phyloP scores from a whole-genome alignment of 2,329 filamentous ascomycete species.

The Cylindrodendrum hubeiense region DNA sequence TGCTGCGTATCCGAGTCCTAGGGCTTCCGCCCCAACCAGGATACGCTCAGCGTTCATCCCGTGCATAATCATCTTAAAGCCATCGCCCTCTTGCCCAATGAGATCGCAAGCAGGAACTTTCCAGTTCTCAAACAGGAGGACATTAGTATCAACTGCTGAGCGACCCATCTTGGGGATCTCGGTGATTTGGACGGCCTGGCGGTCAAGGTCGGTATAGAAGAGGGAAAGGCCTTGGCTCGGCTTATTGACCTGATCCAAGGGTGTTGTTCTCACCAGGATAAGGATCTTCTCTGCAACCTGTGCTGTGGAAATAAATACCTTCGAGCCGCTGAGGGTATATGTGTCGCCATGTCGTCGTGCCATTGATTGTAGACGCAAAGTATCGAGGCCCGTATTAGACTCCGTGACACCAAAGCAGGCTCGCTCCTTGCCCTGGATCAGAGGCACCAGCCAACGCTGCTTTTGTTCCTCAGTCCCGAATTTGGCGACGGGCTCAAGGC shows the following conservation, averaged over 20 bases:
- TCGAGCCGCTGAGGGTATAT: slow-evolving; percentile 24
- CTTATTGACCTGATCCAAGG: slow-evolving; percentile 18
- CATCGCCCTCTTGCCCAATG: slow-evolving; percentile 24
- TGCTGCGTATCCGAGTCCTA: slow-evolving; percentile 25
- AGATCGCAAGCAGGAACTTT: slow-evolving; percentile 19
- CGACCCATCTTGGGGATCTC: slow-evolving; percentile 30
- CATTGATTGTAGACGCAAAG: slow-evolving; percentile 17
- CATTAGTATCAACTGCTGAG: slow-evolving; percentile 20
- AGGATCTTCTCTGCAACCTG: slow-evolving; percentile 27
- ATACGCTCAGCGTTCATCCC: slow-evolving; percentile 33
- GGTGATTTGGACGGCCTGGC: slow-evolving; percentile 12
- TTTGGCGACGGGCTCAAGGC: slow-evolving; percentile 25
- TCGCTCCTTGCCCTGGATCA: slow-evolving; percentile 23
- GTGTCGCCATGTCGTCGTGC: background rate
- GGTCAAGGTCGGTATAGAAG: slow-evolving; percentile 27
- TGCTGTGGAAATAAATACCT: slow-evolving; percentile 27
- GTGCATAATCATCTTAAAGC: slow-evolving; percentile 33
- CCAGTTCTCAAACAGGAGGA: slow-evolving; percentile 25
- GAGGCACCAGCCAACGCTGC: slow-evolving; percentile 8
- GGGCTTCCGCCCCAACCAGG: slow-evolving; percentile 21
- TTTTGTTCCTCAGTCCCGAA: slow-evolving; percentile 26
- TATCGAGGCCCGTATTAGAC: slow-evolving; percentile 69
- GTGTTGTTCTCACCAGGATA: slow-evolving; percentile 19
- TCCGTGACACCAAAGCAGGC: slow-evolving; percentile 61
- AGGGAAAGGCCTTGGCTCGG: slow-evolving; percentile 19